phyloP scores from a whole-genome alignment of 2,329 filamentous ascomycete genomes.

The Dactylonectria estremocensis region DNA sequence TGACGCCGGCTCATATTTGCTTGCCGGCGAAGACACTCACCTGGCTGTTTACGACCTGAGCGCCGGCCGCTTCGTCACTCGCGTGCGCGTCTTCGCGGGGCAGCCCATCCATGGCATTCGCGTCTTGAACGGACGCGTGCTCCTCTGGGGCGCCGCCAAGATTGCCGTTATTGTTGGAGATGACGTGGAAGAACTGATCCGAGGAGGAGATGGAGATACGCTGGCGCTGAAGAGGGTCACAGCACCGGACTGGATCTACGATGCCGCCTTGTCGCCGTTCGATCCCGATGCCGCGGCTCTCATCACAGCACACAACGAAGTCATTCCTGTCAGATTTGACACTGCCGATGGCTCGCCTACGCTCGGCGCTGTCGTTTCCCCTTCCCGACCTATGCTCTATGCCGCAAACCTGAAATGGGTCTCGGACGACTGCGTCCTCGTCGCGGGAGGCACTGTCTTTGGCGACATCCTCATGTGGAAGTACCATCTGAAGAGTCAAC shows the following conservation, averaged over 20 bases:
- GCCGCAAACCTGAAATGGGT: constrained; percentile 82
- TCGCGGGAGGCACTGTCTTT: constrained; percentile 93
- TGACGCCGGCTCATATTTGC: constrained; percentile 58
- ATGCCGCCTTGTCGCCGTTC: constrained; percentile 70
- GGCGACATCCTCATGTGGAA: constrained; percentile 95
- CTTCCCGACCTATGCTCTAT: constrained; percentile 89
- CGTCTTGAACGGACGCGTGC: constrained; percentile 58
- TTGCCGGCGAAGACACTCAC: constrained; percentile 73
- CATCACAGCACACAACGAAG: constrained; percentile 90
- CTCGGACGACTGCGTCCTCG: constrained; percentile 71
- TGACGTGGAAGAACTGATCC: constrained; percentile 42
- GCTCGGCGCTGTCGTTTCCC: constrained; percentile 69
- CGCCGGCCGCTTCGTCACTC: constrained; percentile 55
- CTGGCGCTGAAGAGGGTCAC: constrained; percentile 56
- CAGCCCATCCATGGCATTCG: constrained; percentile 83
- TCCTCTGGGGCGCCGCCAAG: constrained; percentile 80
- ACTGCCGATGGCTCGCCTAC: constrained; percentile 50
- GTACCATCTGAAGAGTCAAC: constrained; percentile 61
- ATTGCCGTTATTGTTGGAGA: constrained; percentile 61
- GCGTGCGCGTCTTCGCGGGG: constrained; percentile 71
- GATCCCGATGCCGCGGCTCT: constrained; percentile 67
- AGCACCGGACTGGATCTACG: constrained; percentile 84
- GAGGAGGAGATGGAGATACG: constrained; percentile 23
- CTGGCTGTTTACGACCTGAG: constrained; percentile 67
- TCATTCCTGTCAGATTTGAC: constrained; percentile 67